A percentile compares a stretch with the other conserved stretches of the same genome.
Evolutionary conservation across 2,329 filamentous ascomycete genomes (phyloP).

Genomic region (Arthrinium phaeospermum): DNA sequence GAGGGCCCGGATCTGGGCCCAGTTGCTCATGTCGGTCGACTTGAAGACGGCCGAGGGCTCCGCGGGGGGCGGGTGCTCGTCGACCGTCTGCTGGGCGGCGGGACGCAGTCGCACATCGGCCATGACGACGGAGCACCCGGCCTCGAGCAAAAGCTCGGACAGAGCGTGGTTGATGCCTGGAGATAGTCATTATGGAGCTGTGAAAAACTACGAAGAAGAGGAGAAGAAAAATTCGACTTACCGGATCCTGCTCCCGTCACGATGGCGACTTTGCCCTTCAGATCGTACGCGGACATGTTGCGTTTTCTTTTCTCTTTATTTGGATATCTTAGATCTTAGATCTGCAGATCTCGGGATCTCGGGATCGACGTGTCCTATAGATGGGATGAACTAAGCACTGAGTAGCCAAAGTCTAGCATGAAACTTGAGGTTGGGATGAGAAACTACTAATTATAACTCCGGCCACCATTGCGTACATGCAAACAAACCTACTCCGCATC

Average conservation of each 20-base stretch:
- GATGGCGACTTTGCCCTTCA: conserved; percentile 21
- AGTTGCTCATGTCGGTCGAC: conserved; percentile 29
- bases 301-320: neutral
- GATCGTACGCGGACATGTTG: neutral
- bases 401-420: neutral
- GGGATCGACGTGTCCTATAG: too few species aligned
- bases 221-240: neutral
- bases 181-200: neutral
- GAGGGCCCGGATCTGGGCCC: conserved; percentile 35
- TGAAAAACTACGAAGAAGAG: too few species aligned
- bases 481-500: neutral
- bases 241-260: conserved; percentile 21
- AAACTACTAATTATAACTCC: neutral
- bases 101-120: conserved; percentile 33
- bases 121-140: conserved; percentile 35
- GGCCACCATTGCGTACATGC: neutral
- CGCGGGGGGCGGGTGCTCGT: conserved; percentile 24
- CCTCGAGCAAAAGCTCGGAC: conserved; percentile 29
- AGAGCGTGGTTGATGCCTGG: conserved; percentile 31
- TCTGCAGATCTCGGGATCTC: too few species aligned
- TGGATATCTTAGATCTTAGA: neutral
- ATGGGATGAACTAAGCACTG: neutral
- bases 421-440: neutral
- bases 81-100: conserved; percentile 30
- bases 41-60: conserved; percentile 24